These are phyloP conservation scores for Paramarasmius palmivorus DNA, from an alignment of 1,284 basidiomycete genomes.

Conservation along the genomic window DNA sequence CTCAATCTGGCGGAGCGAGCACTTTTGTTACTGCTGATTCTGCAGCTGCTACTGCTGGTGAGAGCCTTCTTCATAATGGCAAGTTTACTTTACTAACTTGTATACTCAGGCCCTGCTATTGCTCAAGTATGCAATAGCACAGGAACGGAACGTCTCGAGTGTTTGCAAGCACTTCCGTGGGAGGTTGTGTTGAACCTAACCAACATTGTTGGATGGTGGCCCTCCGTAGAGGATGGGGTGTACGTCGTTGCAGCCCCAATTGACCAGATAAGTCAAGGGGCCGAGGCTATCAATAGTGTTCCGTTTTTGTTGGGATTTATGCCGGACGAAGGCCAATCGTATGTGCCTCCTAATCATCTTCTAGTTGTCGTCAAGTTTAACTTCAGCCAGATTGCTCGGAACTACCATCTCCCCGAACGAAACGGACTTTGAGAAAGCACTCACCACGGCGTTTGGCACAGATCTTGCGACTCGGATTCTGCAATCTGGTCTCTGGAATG, in stretches of 20 bases:
- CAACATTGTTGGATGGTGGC: conserved; percentile 9
- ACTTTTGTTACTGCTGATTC: not conserved
- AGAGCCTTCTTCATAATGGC: not conserved
- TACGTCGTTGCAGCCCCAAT: conserved; percentile 15
- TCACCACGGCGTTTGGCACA: conserved; percentile 8
- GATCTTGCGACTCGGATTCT: conserved; percentile 7
- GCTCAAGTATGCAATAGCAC: conserved; percentile 13
- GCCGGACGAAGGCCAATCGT: conserved; percentile 24
- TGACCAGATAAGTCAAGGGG: conserved; percentile 16
- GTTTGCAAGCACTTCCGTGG: conserved; percentile 18
- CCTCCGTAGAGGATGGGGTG: conserved; percentile 14
- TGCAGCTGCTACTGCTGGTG: too few species aligned
- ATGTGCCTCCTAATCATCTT: not conserved
- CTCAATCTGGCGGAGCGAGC: not conserved
- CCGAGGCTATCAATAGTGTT: conserved; percentile 18
- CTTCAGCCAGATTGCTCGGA: conserved; percentile 13
- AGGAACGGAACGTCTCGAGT: conserved; percentile 13
- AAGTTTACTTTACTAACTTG: conserved; percentile 16
- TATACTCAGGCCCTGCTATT: conserved; percentile 11
- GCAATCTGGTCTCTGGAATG: conserved; percentile 19
- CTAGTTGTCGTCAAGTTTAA: not conserved
- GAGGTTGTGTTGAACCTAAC: conserved; percentile 18
- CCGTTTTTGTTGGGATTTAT: conserved; percentile 20
- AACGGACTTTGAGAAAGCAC: conserved; percentile 15
- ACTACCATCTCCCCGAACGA: conserved; percentile 16